Conservation (phyloP, 2,329 filamentous ascomycete species). For the Penicillium thymicola region DNA sequence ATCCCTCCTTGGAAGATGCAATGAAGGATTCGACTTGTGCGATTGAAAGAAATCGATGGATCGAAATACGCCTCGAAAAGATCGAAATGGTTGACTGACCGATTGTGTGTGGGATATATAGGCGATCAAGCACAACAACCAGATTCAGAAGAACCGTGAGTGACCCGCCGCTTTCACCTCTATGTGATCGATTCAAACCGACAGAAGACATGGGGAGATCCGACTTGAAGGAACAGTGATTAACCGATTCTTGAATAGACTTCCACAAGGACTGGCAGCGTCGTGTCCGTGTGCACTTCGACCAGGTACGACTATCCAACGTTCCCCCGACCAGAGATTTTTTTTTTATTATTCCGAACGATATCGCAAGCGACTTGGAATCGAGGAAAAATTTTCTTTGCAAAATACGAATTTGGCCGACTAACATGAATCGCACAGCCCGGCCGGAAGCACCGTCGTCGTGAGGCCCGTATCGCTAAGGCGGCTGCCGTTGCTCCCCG, state of each 20-base stretch:
- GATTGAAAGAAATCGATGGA: conserved; percentile 8
- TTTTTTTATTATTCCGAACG: conserved; percentile 14
- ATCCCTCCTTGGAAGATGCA: conserved; percentile 14
- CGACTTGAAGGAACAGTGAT: conserved; percentile 24
- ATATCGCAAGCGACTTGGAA: conserved; percentile 15
- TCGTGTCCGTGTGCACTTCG: conserved; percentile 98
- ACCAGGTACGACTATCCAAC: conserved; percentile 75
- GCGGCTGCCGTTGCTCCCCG: conserved; percentile 92
- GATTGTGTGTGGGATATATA: conserved; percentile 41
- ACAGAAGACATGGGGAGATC: conserved; percentile 17
- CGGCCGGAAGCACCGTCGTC: conserved; percentile 91
- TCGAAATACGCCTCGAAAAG: conserved; percentile 8
- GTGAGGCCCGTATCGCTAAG: conserved; percentile 89
- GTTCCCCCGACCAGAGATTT: conserved; percentile 3
- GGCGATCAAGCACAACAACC: conserved; percentile 99
- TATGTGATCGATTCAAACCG: conserved; percentile 4
- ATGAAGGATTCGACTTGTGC: conserved; percentile 13
- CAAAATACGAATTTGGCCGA: conserved; percentile 21
- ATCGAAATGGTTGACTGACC: conserved; percentile 22
- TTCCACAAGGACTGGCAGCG: conserved; percentile 99
- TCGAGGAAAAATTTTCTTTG: conserved; percentile 16
- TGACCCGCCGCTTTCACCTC: conserved; percentile 18
- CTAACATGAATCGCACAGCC: conserved; percentile 60
- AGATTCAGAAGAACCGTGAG: conserved; percentile 94
- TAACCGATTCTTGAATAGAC: conserved; percentile 54